Conservation (phyloP, 768 basidiomycete genomes). For the Collybia mongolica region DNA sequence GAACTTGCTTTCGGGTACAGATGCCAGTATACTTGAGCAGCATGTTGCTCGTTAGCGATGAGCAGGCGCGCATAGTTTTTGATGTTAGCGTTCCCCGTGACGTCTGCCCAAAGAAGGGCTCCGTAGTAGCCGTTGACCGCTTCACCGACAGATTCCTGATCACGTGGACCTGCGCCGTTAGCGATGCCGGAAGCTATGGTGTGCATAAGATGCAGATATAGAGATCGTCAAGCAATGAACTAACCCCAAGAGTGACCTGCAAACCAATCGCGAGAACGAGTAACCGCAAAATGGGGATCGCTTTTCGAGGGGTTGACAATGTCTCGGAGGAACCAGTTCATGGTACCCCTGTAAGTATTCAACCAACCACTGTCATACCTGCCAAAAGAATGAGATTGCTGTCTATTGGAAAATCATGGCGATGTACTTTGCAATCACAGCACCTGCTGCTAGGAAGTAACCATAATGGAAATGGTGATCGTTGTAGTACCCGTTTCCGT, state of each 20-base stretch:
- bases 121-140: slow-evolving; percentile 35
- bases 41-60: slow-evolving; percentile 32
- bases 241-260: slow-evolving; percentile 36
- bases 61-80: slow-evolving; percentile 30
- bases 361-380: slow-evolving; percentile 25
- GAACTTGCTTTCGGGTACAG: slow-evolving; percentile 28
- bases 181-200: slow-evolving; percentile 30
- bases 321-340: slow-evolving; percentile 29
- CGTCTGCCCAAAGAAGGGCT: slow-evolving; percentile 29
- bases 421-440: slow-evolving; percentile 29
- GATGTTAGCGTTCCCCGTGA: slow-evolving; percentile 27
- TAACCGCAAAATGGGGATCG: slow-evolving; percentile 29
- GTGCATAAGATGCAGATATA: neutral
- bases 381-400: neutral
- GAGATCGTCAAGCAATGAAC: slow-evolving; percentile 1
- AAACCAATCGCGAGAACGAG: slow-evolving; percentile 32
- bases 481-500: slow-evolving; percentile 34
- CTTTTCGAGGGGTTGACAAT: slow-evolving; percentile 30
- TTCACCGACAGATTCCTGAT: slow-evolving; percentile 32
- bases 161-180: slow-evolving; percentile 29
- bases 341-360: slow-evolving; percentile 19
- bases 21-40: slow-evolving; percentile 34
- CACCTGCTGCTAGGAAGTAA: slow-evolving; percentile 27
- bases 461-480: slow-evolving; percentile 37
- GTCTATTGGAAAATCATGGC: no score